Evolutionary conservation across 1,284 basidiomycete genomes (phyloP).

Genomic region (Marasmius oreades): DNA sequence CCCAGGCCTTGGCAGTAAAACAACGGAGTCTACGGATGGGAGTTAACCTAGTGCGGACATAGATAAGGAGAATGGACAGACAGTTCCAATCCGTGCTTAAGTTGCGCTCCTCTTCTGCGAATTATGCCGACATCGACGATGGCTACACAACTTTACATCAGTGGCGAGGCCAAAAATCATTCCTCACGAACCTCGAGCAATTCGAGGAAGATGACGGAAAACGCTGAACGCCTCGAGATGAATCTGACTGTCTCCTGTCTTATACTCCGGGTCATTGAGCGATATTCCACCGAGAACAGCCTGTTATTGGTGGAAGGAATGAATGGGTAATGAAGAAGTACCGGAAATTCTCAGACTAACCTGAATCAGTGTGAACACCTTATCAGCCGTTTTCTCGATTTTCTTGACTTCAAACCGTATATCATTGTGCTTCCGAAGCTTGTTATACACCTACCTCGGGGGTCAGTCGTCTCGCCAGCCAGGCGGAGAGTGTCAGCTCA

Average conservation of each 20-base stretch:
- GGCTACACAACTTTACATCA: constrained; percentile 35
- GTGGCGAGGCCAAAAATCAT: too few species aligned
- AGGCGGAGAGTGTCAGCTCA: constrained; percentile 21
- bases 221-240: constrained; percentile 61
- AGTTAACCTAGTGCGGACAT: constrained; percentile 4
- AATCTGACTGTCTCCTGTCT: constrained; percentile 65
- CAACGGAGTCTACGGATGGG: constrained; percentile 56
- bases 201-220: constrained; percentile 66
- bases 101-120: constrained; percentile 55
- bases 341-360: constrained; percentile 31
- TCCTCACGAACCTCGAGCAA: constrained; percentile 52
- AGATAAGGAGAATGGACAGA: constrained; percentile 28
- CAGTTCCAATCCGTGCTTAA: constrained; percentile 73
- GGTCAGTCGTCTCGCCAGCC: background rate
- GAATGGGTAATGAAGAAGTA: background rate
- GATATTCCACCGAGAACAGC: constrained; percentile 74
- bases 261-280: constrained; percentile 63
- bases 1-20: constrained; percentile 79
- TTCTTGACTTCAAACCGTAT: constrained; percentile 72
- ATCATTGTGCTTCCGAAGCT: constrained; percentile 61
- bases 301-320: constrained; percentile 29
- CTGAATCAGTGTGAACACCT: constrained; percentile 71
- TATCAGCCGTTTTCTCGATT: constrained; percentile 63
- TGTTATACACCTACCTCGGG: constrained; percentile 47
- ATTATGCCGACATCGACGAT: constrained; percentile 69